Conservation (phyloP, 1,284 basidiomycete species). For the Ustilago tritici region DNA sequence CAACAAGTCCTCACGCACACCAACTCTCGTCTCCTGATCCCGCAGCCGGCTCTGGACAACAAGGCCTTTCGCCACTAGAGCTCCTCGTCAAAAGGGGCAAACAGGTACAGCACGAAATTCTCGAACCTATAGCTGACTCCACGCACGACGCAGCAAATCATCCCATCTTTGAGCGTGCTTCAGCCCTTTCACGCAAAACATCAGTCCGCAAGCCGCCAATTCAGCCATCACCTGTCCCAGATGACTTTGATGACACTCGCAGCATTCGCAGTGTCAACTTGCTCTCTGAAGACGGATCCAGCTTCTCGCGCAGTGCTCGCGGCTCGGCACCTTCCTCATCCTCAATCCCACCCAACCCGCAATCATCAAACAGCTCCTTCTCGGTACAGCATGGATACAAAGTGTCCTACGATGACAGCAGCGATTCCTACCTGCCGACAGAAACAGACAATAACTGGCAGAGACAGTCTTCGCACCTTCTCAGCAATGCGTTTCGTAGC, state of each 20-base stretch:
- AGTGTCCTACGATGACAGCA: conserved; percentile 27
- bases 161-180: conserved; percentile 46
- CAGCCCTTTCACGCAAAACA: conserved; percentile 43
- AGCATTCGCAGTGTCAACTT: conserved; percentile 54
- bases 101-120: conserved; percentile 48
- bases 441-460: conserved; percentile 21
- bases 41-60: neutral
- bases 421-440: conserved; percentile 18
- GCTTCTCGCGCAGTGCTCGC: conserved; percentile 21
- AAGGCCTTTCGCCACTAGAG: conserved; percentile 43
- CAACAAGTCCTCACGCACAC: conserved; percentile 13
- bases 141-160: conserved; percentile 2
- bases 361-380: conserved; percentile 19
- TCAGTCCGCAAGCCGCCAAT: conserved; percentile 39
- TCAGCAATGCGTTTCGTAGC: conserved; percentile 54
- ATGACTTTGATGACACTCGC: conserved; percentile 44
- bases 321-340: conserved; percentile 10
- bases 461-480: conserved; percentile 35
- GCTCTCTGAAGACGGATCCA: conserved; percentile 29
- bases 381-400: conserved; percentile 41
- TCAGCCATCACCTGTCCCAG: conserved; percentile 48
- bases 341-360: conserved; percentile 8
- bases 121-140: conserved; percentile 11
- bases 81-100: conserved; percentile 48
- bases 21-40: conserved; percentile 11